Percentiles rank a stretch among this genome's conserved stretches.
Evolutionary conservation across 139 green algal genomes (phyloP).

Genomic region (Gonium pectorale): DNA sequence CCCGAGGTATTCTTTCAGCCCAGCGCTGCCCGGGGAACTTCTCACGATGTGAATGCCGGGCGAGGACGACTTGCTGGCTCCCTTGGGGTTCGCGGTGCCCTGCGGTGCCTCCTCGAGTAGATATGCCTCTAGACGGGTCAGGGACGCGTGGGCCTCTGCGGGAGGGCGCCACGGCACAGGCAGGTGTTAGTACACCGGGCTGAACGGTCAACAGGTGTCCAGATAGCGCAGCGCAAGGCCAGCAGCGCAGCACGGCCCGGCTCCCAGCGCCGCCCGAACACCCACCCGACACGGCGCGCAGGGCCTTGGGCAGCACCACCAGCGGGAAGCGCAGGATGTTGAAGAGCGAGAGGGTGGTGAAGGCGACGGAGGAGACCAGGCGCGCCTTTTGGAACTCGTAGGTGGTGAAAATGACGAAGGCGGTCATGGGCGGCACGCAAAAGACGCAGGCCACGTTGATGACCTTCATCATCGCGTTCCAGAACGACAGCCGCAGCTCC

Average conservation of each 20-base stretch:
- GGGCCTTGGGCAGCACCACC: conserved; percentile 80
- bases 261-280: too few relatives aligned
- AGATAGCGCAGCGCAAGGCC: too few relatives aligned
- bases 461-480: conserved; percentile 70
- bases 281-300: conserved; percentile 66
- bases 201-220: too few relatives aligned
- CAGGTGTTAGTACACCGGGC: not conserved
- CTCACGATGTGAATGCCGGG: not conserved
- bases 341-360: conserved; percentile 84
- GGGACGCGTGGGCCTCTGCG: conserved; percentile 55
- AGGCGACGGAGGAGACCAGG: conserved; percentile 62
- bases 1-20: too few relatives aligned
- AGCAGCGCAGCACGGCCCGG: too few relatives aligned
- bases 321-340: conserved; percentile 86
- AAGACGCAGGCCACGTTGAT: conserved; percentile 75
- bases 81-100: not conserved
- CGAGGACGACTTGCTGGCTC: not conserved
- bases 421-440: conserved; percentile 60
- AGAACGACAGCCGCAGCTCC: conserved; percentile 54
- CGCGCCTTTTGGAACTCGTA: conserved; percentile 63
- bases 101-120: conserved; percentile 56
- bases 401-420: conserved; percentile 66
- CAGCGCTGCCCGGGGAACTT: too few relatives aligned
- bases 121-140: conserved; percentile 68
- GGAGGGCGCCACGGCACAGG: too few relatives aligned